These are phyloP conservation scores for Candida buenavistaensis DNA, from an alignment of 1,139 yeast genomes.

Conservation along the genomic window DNA sequence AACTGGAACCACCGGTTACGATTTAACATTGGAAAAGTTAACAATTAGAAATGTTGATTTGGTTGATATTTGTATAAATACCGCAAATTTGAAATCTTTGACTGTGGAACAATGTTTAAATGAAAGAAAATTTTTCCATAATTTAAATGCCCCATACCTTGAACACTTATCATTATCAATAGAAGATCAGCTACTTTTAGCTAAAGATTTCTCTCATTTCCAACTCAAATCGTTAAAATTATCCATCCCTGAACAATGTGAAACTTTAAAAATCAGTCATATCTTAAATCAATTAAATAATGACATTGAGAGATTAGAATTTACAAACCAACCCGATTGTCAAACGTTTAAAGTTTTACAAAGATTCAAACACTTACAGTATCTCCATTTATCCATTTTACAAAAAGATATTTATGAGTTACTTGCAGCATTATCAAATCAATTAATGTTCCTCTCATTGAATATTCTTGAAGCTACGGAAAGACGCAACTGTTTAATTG, in stretches of 20 bases:
- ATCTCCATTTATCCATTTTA: slow-evolving; percentile 12
- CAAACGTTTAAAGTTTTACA: slow-evolving; percentile 6
- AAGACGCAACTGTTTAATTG: slow-evolving; percentile 12
- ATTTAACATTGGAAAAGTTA: slow-evolving; percentile 4
- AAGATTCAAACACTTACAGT: slow-evolving; percentile 13
- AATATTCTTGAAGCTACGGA: slow-evolving; percentile 10
- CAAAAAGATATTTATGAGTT: slow-evolving; percentile 12
- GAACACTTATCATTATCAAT: slow-evolving; percentile 6
- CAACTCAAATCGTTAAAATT: slow-evolving; percentile 4
- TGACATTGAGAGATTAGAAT: slow-evolving; percentile 3
- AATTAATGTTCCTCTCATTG: slow-evolving; percentile 9
- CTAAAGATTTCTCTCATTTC: slow-evolving; percentile 6
- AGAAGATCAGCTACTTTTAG: slow-evolving; percentile 8
- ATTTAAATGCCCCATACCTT: slow-evolving; percentile 3
- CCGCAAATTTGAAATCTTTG: slow-evolving; percentile 7
- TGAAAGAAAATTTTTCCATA: slow-evolving; percentile 6
- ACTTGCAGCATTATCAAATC: slow-evolving; percentile 6
- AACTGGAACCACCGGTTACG: background rate
- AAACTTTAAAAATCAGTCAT: slow-evolving; percentile 1
- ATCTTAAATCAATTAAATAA: slow-evolving; percentile 1
- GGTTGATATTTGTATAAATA: slow-evolving; percentile 5
- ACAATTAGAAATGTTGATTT: slow-evolving; percentile 11
- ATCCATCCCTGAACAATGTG: slow-evolving; percentile 5
- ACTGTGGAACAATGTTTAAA: slow-evolving; percentile 13
- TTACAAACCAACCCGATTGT: slow-evolving; percentile 3